Base-by-base conservation (phyloP, 768 basidiomycete genomes). In the Cystobasidium tubakii region DNA sequence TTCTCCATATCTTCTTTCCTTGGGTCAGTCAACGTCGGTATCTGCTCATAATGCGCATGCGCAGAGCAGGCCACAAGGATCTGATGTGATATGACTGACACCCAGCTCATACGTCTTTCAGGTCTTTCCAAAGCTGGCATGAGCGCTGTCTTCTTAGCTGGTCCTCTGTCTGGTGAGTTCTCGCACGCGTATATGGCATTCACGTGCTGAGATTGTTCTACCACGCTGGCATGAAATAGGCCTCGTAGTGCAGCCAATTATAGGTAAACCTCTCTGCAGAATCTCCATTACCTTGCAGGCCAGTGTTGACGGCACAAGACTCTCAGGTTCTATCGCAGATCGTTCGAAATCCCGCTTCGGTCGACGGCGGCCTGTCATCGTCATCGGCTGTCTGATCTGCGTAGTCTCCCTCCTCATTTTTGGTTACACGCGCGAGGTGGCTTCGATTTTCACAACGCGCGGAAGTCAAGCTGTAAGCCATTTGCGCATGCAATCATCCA, bases 1-100 rank as follows among this genome's bases (percentile, higher is more conserved):
- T 39, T 75, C 75, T 2, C 75, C 75, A 1, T 75, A 75, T 29
- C 73, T 75, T 17, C 74, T 75, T 2, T 75, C 73, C 17, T 55
- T 75, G 23, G 75, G 75, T 34, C 1, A 42, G 69, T 73, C 19
- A 15, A 39, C 39, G 39, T 15, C 15, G 7, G 15, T 15, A 6
- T 6, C 7, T 6, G 7, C 39, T 21, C 65, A 54, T 39, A 4
- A 12, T 15, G 57, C 57, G 15, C 15, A 13, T 10, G 36, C 10
- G 7, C 54, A n/a, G 21, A 23, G 31, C 7, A 23, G 54, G n/a
- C n/a, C n/a, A n/a, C n/a, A n/a, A n/a, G n/a, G n/a, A n/a, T n/a
- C n/a, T n/a, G n/a, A n/a, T n/a, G n/a, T n/a, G n/a, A n/a, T n/a
- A n/a, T n/a, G n/a, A n/a, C n/a, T n/a, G n/a, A n/a, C n/a, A n/a